phyloP scores from a whole-genome alignment of 2,329 filamentous ascomycete genomes.

The Mycosphaerella arachidis region DNA sequence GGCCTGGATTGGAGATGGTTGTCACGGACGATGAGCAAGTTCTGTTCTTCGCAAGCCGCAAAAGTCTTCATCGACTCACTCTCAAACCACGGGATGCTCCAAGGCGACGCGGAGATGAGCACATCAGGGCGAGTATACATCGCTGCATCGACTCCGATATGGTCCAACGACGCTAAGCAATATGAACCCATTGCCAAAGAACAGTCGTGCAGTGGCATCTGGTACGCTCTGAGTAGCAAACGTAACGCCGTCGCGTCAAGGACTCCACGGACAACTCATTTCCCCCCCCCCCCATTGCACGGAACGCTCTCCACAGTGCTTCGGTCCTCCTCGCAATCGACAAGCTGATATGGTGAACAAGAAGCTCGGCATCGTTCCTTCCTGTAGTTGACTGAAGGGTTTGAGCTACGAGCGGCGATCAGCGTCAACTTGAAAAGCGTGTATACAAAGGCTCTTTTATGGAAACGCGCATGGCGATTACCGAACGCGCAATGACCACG shows the following conservation, averaged over 20 bases:
- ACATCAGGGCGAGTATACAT: no score
- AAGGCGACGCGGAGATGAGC: not conserved
- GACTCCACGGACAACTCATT: not conserved
- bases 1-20: not conserved
- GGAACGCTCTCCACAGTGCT: not conserved
- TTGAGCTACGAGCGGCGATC: not conserved
- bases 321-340: not conserved
- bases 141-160: no score
- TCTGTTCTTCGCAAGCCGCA: not conserved
- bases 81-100: not conserved
- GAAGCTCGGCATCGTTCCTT: not conserved
- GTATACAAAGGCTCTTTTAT: not conserved
- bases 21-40: not conserved
- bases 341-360: not conserved
- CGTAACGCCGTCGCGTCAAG: no score
- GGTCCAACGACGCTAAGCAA: no score
- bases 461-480: not conserved
- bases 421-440: not conserved
- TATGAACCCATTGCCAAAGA: no score
- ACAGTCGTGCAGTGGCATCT: no score
- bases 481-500: not conserved
- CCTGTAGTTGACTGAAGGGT: not conserved
- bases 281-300: not conserved
- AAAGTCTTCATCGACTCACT: not conserved
- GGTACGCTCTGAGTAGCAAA: no score